phyloP scores from a whole-genome alignment of 768 basidiomycete species.

The Clitopilus passeckerianus region DNA sequence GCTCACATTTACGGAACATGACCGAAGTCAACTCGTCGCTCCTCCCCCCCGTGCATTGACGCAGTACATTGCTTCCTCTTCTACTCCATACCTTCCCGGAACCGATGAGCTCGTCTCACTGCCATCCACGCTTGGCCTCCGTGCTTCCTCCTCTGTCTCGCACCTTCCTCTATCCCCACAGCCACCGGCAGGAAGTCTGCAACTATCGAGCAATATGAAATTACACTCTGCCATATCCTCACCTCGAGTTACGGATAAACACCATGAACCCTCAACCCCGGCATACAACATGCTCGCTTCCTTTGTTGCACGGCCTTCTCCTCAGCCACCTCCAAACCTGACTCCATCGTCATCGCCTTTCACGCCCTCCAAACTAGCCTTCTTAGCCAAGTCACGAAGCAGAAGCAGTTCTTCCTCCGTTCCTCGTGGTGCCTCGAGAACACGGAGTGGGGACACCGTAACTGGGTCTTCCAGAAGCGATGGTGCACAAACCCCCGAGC shows the following conservation, averaged over 20 bases:
- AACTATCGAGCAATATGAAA: background rate
- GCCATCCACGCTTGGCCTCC: constrained; percentile 69
- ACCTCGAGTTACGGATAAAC: constrained; percentile 30
- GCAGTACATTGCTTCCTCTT: constrained; percentile 59
- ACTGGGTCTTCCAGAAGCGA: background rate
- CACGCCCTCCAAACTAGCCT: constrained; percentile 15
- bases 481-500: constrained; percentile 6
- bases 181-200: constrained; percentile 4
- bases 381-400: constrained; percentile 18
- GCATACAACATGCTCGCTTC: constrained; percentile 62
- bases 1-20: constrained; percentile 46
- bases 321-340: constrained; percentile 17
- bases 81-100: constrained; percentile 33
- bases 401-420: background rate
- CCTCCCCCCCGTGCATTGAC: constrained; percentile 74
- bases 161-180: constrained; percentile 9
- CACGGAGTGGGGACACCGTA: constrained; percentile 9
- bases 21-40: constrained; percentile 51
- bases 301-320: constrained; percentile 37
- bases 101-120: constrained; percentile 33
- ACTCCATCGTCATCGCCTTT: constrained; percentile 25
- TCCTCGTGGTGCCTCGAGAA: constrained; percentile 27
- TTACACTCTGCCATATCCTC: constrained; percentile 16
- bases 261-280: constrained; percentile 40
- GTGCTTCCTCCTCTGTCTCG: constrained; percentile 29